Evolutionary conservation across 1,284 basidiomycete genomes (phyloP), one percentile per base, ranked within the genome.

Genomic region (Retiboletus flavoniger): DNA sequence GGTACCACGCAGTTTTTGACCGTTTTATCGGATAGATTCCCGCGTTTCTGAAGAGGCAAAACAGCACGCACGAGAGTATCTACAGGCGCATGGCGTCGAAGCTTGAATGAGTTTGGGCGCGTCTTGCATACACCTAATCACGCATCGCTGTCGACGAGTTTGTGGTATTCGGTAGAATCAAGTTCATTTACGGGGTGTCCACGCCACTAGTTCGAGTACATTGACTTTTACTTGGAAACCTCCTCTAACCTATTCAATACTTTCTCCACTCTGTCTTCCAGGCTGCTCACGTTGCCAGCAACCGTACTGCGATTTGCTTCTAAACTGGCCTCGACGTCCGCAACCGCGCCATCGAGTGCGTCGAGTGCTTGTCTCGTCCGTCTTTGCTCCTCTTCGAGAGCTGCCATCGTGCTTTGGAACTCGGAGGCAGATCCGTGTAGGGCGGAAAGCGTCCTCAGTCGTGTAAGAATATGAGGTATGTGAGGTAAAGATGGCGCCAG

Each of bases 401-500:
- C 72, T 39, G 85, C 77, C 3, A 96, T 72, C 2, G 82, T 81
- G 43, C 76, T 79, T 52, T 95, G 79, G 58, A 98, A 93, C 16
- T 86, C 81, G 0, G 86, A 79, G 0, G 95, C 92, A 42, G 89
- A 86, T 0, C 88, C 79, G 68, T 99, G 96, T 55, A 99, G 72
- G 0, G 84, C 71, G 2, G 91, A 85, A 9, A 99, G 78, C 10
- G 93, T 94, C 45, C 90, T 84, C 29, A 99, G 75, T 4, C 96
- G 87, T 1, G 85, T 84, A 19, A 99, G 81, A n/a, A 99, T 86
- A 54, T 94, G 90, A 0, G 95, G 93, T 10, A 97, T 85, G 54
- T 98, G 87, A 0, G 96, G 94, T 0, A 98, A 76, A 0, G 93
- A 81, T 0, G 95, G 93, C 17, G 90, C 88, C 0, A 99, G 80